Evolutionary conservation across 2,329 filamentous ascomycete species (phyloP).

Genomic region (Falciphora oryzae): DNA sequence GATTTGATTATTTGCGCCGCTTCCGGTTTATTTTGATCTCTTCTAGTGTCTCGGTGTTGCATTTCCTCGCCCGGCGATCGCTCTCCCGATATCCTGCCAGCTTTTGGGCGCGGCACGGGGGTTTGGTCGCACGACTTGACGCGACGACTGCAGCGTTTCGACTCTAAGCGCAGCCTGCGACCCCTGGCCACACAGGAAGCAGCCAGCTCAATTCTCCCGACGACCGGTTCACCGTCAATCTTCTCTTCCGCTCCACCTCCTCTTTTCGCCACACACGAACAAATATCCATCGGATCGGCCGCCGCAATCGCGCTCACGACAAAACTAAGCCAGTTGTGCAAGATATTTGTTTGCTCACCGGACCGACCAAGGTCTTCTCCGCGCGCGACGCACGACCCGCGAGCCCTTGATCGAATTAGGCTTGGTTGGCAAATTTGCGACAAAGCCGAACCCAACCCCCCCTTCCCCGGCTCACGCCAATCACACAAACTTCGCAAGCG

Average conservation of each 20-base stretch:
- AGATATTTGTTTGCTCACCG: not conserved
- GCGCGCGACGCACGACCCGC: not conserved
- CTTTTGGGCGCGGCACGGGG: not conserved
- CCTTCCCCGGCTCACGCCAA: not conserved
- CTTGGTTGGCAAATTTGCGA: constrained; percentile 1
- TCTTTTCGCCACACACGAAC: not conserved
- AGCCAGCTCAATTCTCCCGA: not conserved
- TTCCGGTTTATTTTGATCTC: not conserved
- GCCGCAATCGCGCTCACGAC: not conserved
- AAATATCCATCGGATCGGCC: not conserved
- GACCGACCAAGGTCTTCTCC: too few relatives aligned
- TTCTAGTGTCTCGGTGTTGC: not conserved
- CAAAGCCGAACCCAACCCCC: not conserved
- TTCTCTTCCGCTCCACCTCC: not conserved
- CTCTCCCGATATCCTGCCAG: not conserved
- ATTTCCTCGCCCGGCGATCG: not conserved
- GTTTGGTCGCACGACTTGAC: not conserved
- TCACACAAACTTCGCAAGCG: not conserved
- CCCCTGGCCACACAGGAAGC: not conserved
- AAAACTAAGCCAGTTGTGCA: not conserved
- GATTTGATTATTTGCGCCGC: not conserved
- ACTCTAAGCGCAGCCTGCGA: not conserved
- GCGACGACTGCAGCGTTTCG: not conserved
- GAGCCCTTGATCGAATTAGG: not conserved
- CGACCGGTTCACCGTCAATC: not conserved